Base-by-base conservation (phyloP, 2,329 filamentous ascomycete species). In the Alternaria triticimaculans region DNA sequence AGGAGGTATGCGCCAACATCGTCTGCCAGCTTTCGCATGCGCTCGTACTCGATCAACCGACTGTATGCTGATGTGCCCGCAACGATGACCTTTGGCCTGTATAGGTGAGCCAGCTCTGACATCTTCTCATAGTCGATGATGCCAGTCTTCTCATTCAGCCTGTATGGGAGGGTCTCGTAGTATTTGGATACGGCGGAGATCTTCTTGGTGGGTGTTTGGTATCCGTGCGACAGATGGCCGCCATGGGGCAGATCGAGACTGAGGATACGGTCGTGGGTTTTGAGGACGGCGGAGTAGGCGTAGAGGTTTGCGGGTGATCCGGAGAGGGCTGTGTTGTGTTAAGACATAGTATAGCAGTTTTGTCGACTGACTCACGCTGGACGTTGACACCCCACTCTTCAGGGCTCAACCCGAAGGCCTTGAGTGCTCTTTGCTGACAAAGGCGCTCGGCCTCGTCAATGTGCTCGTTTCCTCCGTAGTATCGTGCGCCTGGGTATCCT, bases 381-480 rank as follows among this genome's bases (percentile, higher is more conserved):
- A 99, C 96, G 80, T 99, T 99, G 84, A 99, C 96, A 81, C 96
- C 96, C 96, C 96, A 99, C 86, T 96, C 94, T 72, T 89, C 88
- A 18, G 90, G 80, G 83, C 96, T 92, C 72, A 97, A 84, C 79
- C 93, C 88, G 87, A 98, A 99, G 63, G 94, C 91, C 84, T 93
- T 88, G 68, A 99, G 91, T 71, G 96, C 96, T 84, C 96, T 92
- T 82, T 89, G 87, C 87, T 99, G 96, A 88, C 96, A 99, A 65
- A 96, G 91, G 72, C 92, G 88, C 88, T 99, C 96, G 77, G 97
- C 94, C 83, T 93, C 87, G 83, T 99, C 96, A 73, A 99, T 99
- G 88, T 96, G 93, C 87, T 99, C 92, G 87, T 99, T 99, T 80
- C 96, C 96, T 80, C 96, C 96, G 80, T 99, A 99, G 89, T 99